Conservation (phyloP, 306 rosid species). For the Vicia villosa region DNA sequence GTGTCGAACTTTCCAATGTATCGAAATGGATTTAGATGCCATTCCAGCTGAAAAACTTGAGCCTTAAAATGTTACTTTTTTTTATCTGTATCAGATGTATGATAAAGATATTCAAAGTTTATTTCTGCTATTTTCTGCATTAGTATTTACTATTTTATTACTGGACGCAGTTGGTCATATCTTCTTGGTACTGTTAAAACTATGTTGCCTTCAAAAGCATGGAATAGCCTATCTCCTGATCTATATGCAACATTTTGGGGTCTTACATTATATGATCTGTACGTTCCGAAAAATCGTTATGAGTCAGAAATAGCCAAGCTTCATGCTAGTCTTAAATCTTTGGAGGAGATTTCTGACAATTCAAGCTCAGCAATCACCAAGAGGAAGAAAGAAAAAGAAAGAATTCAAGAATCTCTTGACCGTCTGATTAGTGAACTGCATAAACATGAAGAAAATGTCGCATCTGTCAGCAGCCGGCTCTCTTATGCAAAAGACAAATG, state of each 20-base stretch:
- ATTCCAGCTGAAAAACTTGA: constrained; percentile 25
- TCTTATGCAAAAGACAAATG: constrained; percentile 91
- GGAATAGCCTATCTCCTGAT: constrained; percentile 99
- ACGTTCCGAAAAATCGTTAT: constrained; percentile 88
- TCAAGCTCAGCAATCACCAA: constrained; percentile 93
- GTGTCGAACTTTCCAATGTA: background rate
- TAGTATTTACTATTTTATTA: constrained; percentile 13
- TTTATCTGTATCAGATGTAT: background rate
- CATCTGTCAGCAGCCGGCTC: constrained; percentile 82
- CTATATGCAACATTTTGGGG: constrained; percentile 98
- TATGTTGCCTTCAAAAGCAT: constrained; percentile 92
- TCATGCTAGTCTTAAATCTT: constrained; percentile 82
- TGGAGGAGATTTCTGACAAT: constrained; percentile 96
- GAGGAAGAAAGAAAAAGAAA: constrained; percentile 98
- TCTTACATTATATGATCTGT: constrained; percentile 91
- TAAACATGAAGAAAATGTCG: constrained; percentile 88
- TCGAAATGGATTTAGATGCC: constrained; percentile 17
- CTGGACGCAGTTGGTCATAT: constrained; percentile 75
- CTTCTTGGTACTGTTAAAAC: constrained; percentile 79
- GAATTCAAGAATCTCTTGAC: constrained; percentile 95
- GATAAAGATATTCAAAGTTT: constrained; percentile 23
- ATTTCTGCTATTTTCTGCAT: constrained; percentile 13
- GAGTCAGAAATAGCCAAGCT: constrained; percentile 88
- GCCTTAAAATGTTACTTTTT: constrained; percentile 10
- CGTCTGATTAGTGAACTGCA: constrained; percentile 76